phyloP scores from a whole-genome alignment of 805 yeast genomes.

The Komagataella pastoris region DNA sequence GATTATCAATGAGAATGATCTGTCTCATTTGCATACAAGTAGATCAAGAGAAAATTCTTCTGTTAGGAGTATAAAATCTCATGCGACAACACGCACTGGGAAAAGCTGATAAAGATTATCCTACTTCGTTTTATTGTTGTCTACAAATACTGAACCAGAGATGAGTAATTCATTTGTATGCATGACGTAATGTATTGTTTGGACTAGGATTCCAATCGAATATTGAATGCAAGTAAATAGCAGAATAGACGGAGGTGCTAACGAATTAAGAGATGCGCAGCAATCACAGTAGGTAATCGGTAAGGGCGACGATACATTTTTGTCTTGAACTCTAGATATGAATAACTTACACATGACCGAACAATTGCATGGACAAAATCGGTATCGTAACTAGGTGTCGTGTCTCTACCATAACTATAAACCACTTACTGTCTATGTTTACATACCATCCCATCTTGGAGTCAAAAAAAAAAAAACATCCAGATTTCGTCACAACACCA shows the following conservation, averaged over 20 bases:
- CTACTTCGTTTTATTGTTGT: too few relatives aligned
- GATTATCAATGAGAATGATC: background rate
- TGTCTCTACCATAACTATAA: background rate
- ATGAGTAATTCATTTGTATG: background rate
- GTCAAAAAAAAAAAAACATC: background rate
- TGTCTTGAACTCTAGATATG: too few relatives aligned
- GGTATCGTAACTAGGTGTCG: background rate
- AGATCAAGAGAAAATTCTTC: background rate
- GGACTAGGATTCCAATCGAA: background rate
- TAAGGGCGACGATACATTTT: too few relatives aligned
- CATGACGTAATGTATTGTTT: background rate
- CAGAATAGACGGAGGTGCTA: too few relatives aligned
- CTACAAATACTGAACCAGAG: background rate
- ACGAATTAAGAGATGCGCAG: too few relatives aligned
- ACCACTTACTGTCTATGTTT: background rate
- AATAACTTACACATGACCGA: too few relatives aligned
- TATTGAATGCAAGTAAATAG: too few relatives aligned
- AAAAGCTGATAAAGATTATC: background rate
- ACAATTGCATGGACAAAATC: too few relatives aligned
- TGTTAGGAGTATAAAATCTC: background rate
- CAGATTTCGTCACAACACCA: background rate
- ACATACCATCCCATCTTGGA: background rate
- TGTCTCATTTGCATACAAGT: background rate
- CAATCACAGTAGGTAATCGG: too few relatives aligned
- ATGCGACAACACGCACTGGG: background rate